Evolutionary conservation across 108 stramenopile species (phyloP).

Genomic region (Schizochytrium sp.): DNA sequence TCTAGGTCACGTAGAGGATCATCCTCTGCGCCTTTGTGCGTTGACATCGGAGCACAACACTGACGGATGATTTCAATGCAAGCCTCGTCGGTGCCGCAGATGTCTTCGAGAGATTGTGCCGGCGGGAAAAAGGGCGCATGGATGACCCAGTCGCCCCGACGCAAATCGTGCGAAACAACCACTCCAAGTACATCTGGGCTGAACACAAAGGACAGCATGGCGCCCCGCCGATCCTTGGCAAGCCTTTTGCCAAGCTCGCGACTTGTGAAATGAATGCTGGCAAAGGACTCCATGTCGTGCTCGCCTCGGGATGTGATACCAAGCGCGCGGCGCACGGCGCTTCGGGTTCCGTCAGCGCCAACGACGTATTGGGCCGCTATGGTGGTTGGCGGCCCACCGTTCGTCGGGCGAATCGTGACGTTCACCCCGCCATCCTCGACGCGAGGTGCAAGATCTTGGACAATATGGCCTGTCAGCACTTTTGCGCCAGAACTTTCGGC

Average conservation of each 20-base stretch:
- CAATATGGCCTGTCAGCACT: not conserved
- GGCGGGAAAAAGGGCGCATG: conserved; percentile 54
- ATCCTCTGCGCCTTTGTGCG: not conserved
- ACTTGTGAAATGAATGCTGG: conserved; percentile 42
- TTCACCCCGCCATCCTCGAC: too few relatives aligned
- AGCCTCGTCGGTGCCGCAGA: conserved; percentile 16
- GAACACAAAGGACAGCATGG: conserved; percentile 52
- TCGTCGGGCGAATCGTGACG: not conserved
- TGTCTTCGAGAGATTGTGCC: conserved; percentile 17
- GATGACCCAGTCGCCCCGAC: conserved; percentile 41
- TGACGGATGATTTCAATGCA: not conserved
- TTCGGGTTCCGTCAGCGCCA: conserved; percentile 37
- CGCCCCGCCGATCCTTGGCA: conserved; percentile 20
- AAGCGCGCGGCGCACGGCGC: conserved; percentile 24
- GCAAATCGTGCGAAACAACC: conserved; percentile 46
- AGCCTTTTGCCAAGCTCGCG: conserved; percentile 14
- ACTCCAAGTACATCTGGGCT: conserved; percentile 39
- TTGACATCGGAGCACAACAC: not conserved
- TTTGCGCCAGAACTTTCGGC: not conserved
- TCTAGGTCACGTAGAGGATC: conserved; percentile 21
- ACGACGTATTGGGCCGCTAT: conserved; percentile 28
- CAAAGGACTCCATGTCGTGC: conserved; percentile 28
- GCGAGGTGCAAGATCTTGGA: not conserved
- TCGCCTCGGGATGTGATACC: conserved; percentile 18
- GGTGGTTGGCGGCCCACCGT: not conserved